Evolutionary conservation across 345 rosid genomes (phyloP), one percentile per base, ranked within the genome.

Genomic region (Populus nigra): DNA sequence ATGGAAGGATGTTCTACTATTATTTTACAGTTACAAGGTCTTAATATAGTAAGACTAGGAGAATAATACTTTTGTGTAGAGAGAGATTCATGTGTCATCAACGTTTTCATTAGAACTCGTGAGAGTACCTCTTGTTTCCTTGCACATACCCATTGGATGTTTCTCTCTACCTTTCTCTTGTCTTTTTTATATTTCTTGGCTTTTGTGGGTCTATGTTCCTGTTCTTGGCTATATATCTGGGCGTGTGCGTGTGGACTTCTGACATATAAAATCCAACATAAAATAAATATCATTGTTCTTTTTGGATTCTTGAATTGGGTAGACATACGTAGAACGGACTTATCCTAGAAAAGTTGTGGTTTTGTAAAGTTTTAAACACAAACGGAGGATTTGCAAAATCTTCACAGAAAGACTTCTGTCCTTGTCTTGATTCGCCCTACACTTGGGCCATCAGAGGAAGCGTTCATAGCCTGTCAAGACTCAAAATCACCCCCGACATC

Each of bases 1-100:
- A 53, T 63, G 76, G 76, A 66, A 65, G 33, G 47, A 43, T 65
- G 38, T 29, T 59, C 65, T 39, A 23, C 65, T 65, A 74, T 73
- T 83, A 35, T 81, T 76, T 87, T 77, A 83, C 81, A 83, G 85
- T 77, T 84, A 85, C 78, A 69, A 65, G 62, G 86, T 83, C 84
- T 43, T 85, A 49, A 69, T 69, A 66, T 75, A 50, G 83, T 62
- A 78, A 72, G 76, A 74, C 72, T 75, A 39, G 12, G 27, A 47
- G 73, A 74, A 16, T 45, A 31, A 67, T 72, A 78, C 76, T 27
- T 71, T 76, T 73, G 61, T 41, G 55, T 3, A 47, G 27, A 59
- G 27, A 67, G 65, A 73, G 25, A 55, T 23, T 73, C 9, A 16
- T 68, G 55, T 79, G 78, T 59, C 22, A 38, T 71, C 49, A 38